A percentile compares a stretch with the other conserved stretches of the same genome.
Evolutionary conservation across 495 filamentous ascomycete species (phyloP).

Genomic region (Podospora sp.): DNA sequence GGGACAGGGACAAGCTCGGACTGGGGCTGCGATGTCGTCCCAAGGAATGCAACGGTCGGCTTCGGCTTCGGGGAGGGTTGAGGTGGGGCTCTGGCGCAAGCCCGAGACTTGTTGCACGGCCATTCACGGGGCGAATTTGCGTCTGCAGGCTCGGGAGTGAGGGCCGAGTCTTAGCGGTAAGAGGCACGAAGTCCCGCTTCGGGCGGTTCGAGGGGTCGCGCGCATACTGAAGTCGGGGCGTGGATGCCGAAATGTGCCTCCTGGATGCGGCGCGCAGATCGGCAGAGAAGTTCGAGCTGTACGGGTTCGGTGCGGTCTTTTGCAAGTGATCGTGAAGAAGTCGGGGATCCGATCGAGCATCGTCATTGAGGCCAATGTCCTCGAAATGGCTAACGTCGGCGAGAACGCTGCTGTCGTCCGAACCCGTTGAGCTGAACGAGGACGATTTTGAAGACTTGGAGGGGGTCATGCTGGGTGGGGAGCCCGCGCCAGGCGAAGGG

Average conservation of each 20-base stretch:
- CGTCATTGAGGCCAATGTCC: constrained; percentile 86
- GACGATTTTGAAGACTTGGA: constrained; percentile 91
- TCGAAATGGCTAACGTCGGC: constrained; percentile 83
- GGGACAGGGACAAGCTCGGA: constrained; percentile 44
- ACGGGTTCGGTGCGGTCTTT: constrained; percentile 47
- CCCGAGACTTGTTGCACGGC: constrained; percentile 35
- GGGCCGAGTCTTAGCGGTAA: constrained; percentile 25
- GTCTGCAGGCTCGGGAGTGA: constrained; percentile 35
- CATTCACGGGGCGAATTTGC: constrained; percentile 36
- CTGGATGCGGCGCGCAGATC: constrained; percentile 44
- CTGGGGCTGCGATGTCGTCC: constrained; percentile 43
- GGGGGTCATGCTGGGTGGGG: constrained; percentile 79
- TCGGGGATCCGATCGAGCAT: constrained; percentile 43
- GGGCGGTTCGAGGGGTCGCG: constrained; percentile 32
- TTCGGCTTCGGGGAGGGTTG: constrained; percentile 39
- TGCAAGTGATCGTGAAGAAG: constrained; percentile 48
- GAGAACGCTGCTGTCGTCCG: constrained; percentile 65
- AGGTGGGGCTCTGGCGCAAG: constrained; percentile 36
- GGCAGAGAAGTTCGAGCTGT: constrained; percentile 45
- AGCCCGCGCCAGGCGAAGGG: constrained; percentile 63
- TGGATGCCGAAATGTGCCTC: constrained; percentile 36
- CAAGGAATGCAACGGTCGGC: constrained; percentile 33
- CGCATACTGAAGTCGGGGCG: constrained; percentile 36
- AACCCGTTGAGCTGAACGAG: constrained; percentile 77
- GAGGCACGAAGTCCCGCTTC: constrained; percentile 26